Evolutionary conservation across 805 yeast genomes (phyloP).

Genomic region (Suhomyces canberraensis): DNA sequence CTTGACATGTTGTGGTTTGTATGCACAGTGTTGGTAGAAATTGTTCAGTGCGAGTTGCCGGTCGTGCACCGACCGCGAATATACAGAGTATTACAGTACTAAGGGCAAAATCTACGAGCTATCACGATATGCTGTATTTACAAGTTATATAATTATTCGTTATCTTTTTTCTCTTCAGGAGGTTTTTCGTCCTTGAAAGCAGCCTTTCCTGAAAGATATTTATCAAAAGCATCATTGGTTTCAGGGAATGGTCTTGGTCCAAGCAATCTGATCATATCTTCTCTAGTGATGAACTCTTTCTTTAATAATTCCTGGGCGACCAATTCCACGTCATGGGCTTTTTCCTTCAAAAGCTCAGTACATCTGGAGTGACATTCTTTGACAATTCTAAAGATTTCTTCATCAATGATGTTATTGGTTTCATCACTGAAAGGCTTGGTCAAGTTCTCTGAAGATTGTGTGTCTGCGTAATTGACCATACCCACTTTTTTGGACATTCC

Average conservation of each 20-base stretch:
- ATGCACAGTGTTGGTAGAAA: too few species aligned
- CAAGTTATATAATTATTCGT: constrained; percentile 9
- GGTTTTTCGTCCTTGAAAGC: constrained; percentile 39
- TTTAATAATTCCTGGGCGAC: constrained; percentile 84
- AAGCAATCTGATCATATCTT: constrained; percentile 83
- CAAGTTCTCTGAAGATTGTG: constrained; percentile 60
- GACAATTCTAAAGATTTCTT: constrained; percentile 77
- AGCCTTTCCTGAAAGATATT: constrained; percentile 52
- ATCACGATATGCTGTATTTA: background rate
- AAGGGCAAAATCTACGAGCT: too few species aligned
- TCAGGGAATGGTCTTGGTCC: constrained; percentile 94
- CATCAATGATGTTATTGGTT: constrained; percentile 77
- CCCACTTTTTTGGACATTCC: constrained; percentile 93
- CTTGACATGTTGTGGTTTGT: background rate
- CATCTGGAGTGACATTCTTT: constrained; percentile 74
- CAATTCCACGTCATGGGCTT: constrained; percentile 69
- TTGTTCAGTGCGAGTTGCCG: too few species aligned
- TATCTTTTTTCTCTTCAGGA: constrained; percentile 24
- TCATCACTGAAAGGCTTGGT: constrained; percentile 89
- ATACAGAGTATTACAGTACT: background rate
- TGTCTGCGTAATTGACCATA: constrained; percentile 70
- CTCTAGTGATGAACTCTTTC: constrained; percentile 90
- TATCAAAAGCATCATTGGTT: constrained; percentile 85
- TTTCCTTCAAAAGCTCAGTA: constrained; percentile 61
- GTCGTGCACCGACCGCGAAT: constrained; percentile 2